Evolutionary conservation across 306 rosid species (phyloP).

Genomic region (Quillaja saponaria): DNA sequence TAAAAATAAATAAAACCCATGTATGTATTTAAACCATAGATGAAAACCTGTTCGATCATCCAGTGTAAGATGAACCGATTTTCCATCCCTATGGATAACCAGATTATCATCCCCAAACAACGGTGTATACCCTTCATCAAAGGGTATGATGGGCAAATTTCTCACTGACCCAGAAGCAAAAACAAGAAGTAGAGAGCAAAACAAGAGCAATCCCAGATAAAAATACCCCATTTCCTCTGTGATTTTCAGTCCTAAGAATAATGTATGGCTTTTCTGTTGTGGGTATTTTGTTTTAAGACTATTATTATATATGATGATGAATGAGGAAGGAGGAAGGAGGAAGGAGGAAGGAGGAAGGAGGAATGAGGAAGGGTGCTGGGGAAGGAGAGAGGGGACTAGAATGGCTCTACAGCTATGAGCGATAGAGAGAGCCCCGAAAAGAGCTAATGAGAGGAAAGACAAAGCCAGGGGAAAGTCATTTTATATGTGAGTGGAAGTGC

Average conservation of each 20-base stretch:
- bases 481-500: constrained; percentile 45
- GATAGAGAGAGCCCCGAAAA: constrained; percentile 45
- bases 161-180: constrained; percentile 44
- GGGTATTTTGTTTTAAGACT: neutral
- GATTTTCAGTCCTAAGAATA: constrained; percentile 15
- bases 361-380: constrained; percentile 23
- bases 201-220: constrained; percentile 36
- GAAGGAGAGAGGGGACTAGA: constrained; percentile 23
- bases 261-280: constrained; percentile 22
- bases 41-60: constrained; percentile 74
- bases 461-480: constrained; percentile 37
- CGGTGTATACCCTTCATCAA: constrained; percentile 80
- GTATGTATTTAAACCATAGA: neutral
- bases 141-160: constrained; percentile 59
- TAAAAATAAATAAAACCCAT: constrained; percentile 8
- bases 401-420: constrained; percentile 26
- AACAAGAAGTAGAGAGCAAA: constrained; percentile 29
- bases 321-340: neutral
- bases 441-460: constrained; percentile 38
- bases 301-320: neutral
- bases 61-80: constrained; percentile 79
- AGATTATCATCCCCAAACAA: constrained; percentile 83
- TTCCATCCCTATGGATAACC: constrained; percentile 64
- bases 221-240: constrained; percentile 40
- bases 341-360: neutral